These are phyloP conservation scores for Amylocarpus encephaloides DNA, from an alignment of 2,329 filamentous ascomycete genomes.

Conservation along the genomic window DNA sequence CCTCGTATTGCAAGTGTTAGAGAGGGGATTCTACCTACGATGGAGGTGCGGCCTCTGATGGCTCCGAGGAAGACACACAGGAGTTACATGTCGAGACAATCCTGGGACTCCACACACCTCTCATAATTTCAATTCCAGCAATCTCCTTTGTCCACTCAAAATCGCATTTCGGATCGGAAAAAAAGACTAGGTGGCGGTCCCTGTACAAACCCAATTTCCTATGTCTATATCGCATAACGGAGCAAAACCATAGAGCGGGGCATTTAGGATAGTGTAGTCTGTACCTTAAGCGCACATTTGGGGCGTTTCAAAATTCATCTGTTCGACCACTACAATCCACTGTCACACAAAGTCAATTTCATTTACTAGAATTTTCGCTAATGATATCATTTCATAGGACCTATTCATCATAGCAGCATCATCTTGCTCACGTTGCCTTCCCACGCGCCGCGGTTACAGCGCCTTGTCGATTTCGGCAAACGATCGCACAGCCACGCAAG, in stretches of 20 bases:
- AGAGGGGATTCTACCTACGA: conserved; percentile 30
- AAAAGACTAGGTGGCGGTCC: neutral
- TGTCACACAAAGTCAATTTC: neutral
- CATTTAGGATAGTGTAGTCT: conserved; percentile 1
- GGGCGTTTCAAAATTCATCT: conserved; percentile 11
- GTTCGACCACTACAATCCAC: neutral
- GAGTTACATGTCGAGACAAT: conserved; percentile 21
- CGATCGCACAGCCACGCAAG: conserved; percentile 37
- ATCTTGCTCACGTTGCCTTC: conserved; percentile 61
- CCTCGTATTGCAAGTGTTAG: conserved; percentile 28
- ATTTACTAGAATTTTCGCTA: neutral
- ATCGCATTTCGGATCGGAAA: neutral
- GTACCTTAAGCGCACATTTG: neutral
- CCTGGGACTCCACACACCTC: conserved; percentile 25
- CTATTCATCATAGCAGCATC: conserved; percentile 62
- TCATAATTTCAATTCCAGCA: conserved; percentile 15
- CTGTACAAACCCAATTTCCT: neutral
- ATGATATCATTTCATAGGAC: conserved; percentile 40
- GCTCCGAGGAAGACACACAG: conserved; percentile 12
- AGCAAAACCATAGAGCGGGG: conserved; percentile 12
- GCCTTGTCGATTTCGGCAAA: conserved; percentile 51
- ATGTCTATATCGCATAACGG: conserved; percentile 6
- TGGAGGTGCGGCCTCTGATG: conserved; percentile 25
- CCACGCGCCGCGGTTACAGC: conserved; percentile 60
- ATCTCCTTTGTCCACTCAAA: conserved; percentile 5